Evolutionary conservation across 345 rosid genomes (phyloP), one percentile per base, ranked within the genome.

Genomic region (Aquilaria malaccensis): DNA sequence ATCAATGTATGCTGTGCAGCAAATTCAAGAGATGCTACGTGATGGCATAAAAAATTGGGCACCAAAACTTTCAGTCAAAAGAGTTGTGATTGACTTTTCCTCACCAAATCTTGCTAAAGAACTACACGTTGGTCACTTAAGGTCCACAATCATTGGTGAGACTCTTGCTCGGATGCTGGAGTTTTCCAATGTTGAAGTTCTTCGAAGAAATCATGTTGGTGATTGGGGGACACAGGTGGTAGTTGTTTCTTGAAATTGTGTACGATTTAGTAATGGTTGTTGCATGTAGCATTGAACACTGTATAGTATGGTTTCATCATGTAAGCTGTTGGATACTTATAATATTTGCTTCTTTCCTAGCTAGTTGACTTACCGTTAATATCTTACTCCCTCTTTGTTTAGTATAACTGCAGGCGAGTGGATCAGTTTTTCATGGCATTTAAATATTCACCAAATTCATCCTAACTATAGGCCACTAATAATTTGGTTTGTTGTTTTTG

Each of bases 181-280:
- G 69, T 94, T 71, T 77, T 90, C 99, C 4, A 80, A 87, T 6
- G 92, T 86, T 67, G 87, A 87, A 45, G 97, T 94, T 69, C 89
- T 94, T 49, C 90, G 99, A 14, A 79, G 98, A 61, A 93, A 93
- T 77, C 98, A 93, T 83, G 98, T 93, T 75, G 98, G 98, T 68
- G 99, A 94, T 54, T 94, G 99, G 99, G 99, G 99, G 59, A 94
- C 99, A 62, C 99, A 94, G 95, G 98, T 93, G 68, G 55, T 46
- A 70, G 22, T 53, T 53, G 30, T 43, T 12, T 29, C 54, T 58
- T 50, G 22, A 22, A 22, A 22, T 22, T 30, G 10, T 52, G 41
- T 52, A 11, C 10, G 4, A 11, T 15, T 50, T 51, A 14, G 13
- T 2, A 30, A 52, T 37, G 43, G 43, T 6, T 13, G 37, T 48